Base-by-base conservation (phyloP, 768 basidiomycete genomes). In the Leccinum disarticulatum region DNA sequence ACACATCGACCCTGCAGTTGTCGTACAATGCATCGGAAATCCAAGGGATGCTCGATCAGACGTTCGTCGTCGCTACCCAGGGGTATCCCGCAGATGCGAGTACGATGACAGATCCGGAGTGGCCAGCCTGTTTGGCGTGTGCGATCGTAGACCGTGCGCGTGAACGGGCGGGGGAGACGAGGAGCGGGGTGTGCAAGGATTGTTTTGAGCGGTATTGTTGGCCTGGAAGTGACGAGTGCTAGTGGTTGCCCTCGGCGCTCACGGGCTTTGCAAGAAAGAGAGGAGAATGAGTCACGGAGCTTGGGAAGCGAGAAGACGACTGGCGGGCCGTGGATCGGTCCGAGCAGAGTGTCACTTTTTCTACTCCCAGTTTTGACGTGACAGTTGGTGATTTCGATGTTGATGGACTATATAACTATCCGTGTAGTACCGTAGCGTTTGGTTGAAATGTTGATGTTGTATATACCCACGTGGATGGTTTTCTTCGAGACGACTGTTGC, bases 61-160 rank as follows among this genome's bases (percentile, higher is more conserved):
- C 78, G 10, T 78, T 80, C 56, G 61, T 65, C 19, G 71, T 78
- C 54, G 74, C 77, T 15, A 77, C 77, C n/a, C 79, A 82, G 64
- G 82, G 82, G 2, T 73, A 75, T 46, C 69, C 74, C 1, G 58
- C 63, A 4, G 38, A 64, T 19, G 55, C 74, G 15, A 67, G 67
- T 17, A 35, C 61, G 17, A 66, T 73, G 47, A 72, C 63, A 0
- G 80, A 81, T 19, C 59, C 69, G 0, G 67, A 81, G 27, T 85
- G 80, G 79, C 74, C 80, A 0, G 77, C 77, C 25, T 83, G 82
- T 54, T 64, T 85, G 19, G 80, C 81, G 4, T 85, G 83, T 55
- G 82, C 80, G 0, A 63, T 83, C 11, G 77, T 81, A 28, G 84
- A 85, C 52, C 76, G 81, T 19, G 77, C 77, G 9, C 69, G 80